Base-by-base conservation (phyloP, 148 eudicot species). In the Vaccinium macrocarpon region DNA sequence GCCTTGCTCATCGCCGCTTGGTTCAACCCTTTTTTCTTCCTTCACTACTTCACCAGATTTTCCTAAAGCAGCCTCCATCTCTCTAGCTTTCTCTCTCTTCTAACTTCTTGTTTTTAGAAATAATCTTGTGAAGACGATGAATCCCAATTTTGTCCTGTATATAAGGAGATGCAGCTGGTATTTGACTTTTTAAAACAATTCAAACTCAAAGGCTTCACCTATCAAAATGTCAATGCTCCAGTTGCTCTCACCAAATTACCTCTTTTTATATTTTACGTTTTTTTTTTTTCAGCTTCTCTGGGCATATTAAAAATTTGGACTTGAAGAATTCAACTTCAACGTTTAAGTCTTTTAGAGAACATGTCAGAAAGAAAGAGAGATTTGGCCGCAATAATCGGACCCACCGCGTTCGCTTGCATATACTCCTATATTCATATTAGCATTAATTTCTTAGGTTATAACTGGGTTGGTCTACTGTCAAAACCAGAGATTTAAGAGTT, bases 241-340 rank as follows among this genome's bases (percentile, higher is more conserved):
- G 85, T 84, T 84, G 75, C 82, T 78, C 27, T 78, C 85, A 66
- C 72, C 52, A 59, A 21, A 35, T 80, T 42, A 57, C 46, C 59
- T 52, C 19, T 57, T n/a, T 42, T 80, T 48, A 64, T 27, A 48
- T 32, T 80, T 71, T 57, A 25, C 18, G 15, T 62, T 2, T 74
- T 64, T 12, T 7, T 49, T 27, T 64, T 12, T 7, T 49, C 46
- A 25, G 15, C 35, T 15, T 21, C 73, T 70, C 61, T 9, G 5
- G 55, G 27, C 21, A 7, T 18, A 71, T 32, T 71, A 29, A 50
- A 2, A 46, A 29, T 12, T 15, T 15, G 71, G 68, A 89, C 86
- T 83, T 64, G 90, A 82, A 86, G 90, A 91, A 85, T 85, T 89
- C 89, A 89, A 89, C 90, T 91, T 91, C 93, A 91, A 89, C 91